Conservation (phyloP, 2,329 filamentous ascomycete species). For the Pyrenochaeta sp. region DNA sequence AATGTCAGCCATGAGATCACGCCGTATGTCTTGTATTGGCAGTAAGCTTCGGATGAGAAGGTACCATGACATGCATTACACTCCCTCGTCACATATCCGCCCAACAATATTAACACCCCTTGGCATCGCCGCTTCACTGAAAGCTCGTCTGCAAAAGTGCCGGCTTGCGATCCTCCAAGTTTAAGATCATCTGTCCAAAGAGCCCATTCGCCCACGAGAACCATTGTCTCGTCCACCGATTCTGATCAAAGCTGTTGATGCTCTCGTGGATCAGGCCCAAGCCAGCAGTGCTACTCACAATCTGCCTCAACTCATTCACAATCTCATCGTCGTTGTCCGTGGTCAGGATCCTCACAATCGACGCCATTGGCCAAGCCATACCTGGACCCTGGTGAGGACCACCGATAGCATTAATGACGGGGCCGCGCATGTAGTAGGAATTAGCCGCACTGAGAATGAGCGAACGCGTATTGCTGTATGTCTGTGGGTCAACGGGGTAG, state of each 20-base stretch:
- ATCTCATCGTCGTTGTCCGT: constrained; percentile 59
- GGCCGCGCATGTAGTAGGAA: constrained; percentile 61
- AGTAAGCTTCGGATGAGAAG: not conserved
- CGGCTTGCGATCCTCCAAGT: constrained; percentile 56
- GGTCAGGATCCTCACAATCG: constrained; percentile 61
- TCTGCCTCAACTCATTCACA: constrained; percentile 52
- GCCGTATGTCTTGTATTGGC: not conserved
- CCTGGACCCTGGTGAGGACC: constrained; percentile 59
- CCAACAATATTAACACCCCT: not conserved
- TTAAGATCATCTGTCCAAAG: constrained; percentile 60
- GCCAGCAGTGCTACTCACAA: constrained; percentile 58
- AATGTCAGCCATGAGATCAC: not conserved
- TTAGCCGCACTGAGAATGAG: constrained; percentile 56
- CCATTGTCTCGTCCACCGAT: constrained; percentile 60
- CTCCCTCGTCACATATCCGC: not conserved
- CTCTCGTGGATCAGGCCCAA: constrained; percentile 62
- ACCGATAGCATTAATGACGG: constrained; percentile 58
- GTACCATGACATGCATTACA: not conserved
- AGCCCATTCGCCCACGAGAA: constrained; percentile 63
- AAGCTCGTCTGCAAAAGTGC: constrained; percentile 54
- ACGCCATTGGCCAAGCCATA: constrained; percentile 62
- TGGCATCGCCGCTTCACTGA: constrained; percentile 33
- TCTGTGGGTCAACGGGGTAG: constrained; percentile 56
- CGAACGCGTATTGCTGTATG: constrained; percentile 57
- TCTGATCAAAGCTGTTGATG: constrained; percentile 58